Conservation (phyloP, 805 yeast genomes). For the Yarrowia osloensis region DNA sequence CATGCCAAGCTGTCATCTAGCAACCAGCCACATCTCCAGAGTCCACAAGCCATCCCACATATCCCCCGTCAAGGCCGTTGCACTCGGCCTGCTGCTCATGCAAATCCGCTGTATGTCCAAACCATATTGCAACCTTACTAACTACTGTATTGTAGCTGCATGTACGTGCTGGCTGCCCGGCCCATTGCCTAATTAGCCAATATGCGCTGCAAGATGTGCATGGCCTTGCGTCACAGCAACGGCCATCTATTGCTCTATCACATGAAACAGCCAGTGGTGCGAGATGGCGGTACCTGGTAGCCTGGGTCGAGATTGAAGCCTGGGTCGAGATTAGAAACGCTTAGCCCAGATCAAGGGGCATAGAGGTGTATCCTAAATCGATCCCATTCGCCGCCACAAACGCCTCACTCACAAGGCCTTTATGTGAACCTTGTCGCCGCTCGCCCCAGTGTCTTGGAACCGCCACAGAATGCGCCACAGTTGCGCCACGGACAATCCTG, state of each 20-base stretch:
- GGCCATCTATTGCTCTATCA: background rate
- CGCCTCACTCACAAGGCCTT: constrained; percentile 1
- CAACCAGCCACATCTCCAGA: too few species aligned
- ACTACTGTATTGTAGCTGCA: background rate
- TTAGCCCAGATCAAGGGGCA: too few species aligned
- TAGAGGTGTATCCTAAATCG: too few species aligned
- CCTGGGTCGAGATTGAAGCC: too few species aligned
- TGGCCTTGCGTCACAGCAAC: background rate
- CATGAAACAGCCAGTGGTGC: background rate
- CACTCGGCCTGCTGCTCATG: too few species aligned
- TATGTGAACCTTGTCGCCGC: background rate
- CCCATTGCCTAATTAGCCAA: constrained; percentile 6
- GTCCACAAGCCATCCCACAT: too few species aligned
- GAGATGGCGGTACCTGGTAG: too few species aligned
- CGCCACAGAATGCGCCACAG: constrained; percentile 12
- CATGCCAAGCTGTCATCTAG: too few species aligned
- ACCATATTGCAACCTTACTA: constrained; percentile 12
- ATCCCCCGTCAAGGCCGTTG: too few species aligned
- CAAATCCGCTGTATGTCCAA: background rate
- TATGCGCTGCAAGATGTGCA: background rate
- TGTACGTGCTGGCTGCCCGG: constrained; percentile 1
- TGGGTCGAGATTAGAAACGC: too few species aligned
- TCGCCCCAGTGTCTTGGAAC: background rate
- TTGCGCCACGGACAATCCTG: background rate
- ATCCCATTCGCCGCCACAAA: background rate